A percentile compares a stretch with the other conserved stretches of the same genome.
Conservation (phyloP, 2,329 filamentous ascomycete genomes). For the Proliferodiscus dingleyae region DNA sequence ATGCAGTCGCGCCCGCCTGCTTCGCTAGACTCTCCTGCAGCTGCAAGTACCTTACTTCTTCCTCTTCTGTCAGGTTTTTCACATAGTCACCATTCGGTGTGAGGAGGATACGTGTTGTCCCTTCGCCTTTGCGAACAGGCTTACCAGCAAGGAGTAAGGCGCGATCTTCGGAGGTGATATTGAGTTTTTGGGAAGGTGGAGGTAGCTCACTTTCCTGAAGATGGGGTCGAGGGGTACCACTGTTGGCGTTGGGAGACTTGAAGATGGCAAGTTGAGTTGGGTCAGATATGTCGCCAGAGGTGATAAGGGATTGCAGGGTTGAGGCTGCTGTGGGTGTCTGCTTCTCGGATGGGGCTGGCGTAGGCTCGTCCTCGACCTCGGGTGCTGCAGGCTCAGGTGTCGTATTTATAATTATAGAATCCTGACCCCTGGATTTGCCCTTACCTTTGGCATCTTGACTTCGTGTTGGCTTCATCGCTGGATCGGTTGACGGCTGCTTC, state of each 20-base stretch:
- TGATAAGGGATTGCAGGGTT: conserved; percentile 37
- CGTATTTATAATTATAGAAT: conserved; percentile 3
- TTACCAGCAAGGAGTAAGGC: conserved; percentile 49
- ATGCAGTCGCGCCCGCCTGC: conserved; percentile 49
- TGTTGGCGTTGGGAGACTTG: conserved; percentile 32
- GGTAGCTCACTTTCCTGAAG: conserved; percentile 29
- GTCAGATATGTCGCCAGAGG: conserved; percentile 32
- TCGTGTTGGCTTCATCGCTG: conserved; percentile 11
- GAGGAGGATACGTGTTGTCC: conserved; percentile 60
- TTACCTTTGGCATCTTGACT: conserved; percentile 18
- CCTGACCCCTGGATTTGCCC: conserved; percentile 22
- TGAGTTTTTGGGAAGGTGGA: conserved; percentile 36
- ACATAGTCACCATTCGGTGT: conserved; percentile 73
- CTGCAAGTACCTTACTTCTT: conserved; percentile 66
- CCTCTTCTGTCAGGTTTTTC: conserved; percentile 62
- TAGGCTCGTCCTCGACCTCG: conserved; percentile 24
- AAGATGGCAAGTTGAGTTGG: conserved; percentile 38
- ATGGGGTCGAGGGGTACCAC: conserved; percentile 27
- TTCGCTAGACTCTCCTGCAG: conserved; percentile 58
- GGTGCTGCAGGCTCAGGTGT: conserved; percentile 22
- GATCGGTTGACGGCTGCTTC: conserved; percentile 10
- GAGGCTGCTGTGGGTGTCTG: conserved; percentile 27
- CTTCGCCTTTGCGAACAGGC: conserved; percentile 59
- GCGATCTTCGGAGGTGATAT: conserved; percentile 51
- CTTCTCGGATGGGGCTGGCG: conserved; percentile 23